A percentile compares a stretch with the other conserved stretches of the same genome.
phyloP scores from a whole-genome alignment of 306 rosid species.

The Medicago lupulina region DNA sequence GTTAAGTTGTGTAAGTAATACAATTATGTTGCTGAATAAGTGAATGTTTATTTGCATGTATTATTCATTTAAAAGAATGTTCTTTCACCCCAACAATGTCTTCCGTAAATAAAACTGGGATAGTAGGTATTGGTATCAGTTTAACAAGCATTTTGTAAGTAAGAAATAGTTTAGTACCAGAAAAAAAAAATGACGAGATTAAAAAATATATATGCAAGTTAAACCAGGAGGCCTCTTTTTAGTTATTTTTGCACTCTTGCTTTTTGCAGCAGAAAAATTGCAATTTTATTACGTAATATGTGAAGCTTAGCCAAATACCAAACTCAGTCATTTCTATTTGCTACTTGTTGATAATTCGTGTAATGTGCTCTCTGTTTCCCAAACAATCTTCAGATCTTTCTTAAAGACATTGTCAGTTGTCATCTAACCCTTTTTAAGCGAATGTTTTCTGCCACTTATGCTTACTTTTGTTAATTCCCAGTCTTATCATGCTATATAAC shows the following conservation, averaged over 20 bases:
- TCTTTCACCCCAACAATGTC: too few relatives aligned
- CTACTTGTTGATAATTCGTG: background rate
- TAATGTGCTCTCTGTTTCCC: background rate
- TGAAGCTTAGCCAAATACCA: conserved; percentile 8
- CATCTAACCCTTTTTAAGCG: background rate
- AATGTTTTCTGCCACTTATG: background rate
- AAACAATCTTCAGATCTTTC: background rate
- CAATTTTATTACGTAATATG: background rate
- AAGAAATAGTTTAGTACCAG: background rate
- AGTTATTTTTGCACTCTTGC: background rate
- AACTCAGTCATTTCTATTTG: background rate
- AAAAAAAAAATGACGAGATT: background rate
- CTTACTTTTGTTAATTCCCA: background rate
- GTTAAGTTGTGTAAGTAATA: too few relatives aligned
- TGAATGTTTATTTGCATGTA: too few relatives aligned
- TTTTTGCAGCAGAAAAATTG: background rate
- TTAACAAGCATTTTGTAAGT: background rate
- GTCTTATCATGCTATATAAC: background rate
- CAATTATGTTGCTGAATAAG: too few relatives aligned
- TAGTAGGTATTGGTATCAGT: too few relatives aligned
- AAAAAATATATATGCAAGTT: background rate
- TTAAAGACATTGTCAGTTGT: background rate
- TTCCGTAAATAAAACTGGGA: too few relatives aligned
- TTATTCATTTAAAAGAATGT: too few relatives aligned
- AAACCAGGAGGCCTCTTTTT: background rate